Conservation (phyloP, 805 yeast species). For the Saturnispora gosingensis region DNA sequence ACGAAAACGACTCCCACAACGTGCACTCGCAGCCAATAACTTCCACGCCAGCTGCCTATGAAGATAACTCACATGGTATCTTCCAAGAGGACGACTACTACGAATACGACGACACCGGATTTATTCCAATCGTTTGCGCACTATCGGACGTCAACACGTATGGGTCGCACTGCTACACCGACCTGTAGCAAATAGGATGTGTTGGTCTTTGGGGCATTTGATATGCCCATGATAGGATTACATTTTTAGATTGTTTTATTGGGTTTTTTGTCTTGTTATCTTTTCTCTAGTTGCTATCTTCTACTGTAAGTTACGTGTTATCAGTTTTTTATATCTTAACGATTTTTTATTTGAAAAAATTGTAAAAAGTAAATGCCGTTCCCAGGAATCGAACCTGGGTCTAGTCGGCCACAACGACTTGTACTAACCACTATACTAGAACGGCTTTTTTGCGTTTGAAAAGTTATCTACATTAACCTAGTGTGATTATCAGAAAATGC, state of each 20-base stretch:
- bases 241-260: neutral
- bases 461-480: too few relatives aligned
- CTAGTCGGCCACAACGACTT: slow-evolving; percentile 9
- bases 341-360: neutral
- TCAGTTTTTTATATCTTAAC: neutral
- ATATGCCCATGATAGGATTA: neutral
- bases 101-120: slow-evolving; percentile 7
- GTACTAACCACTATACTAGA: slow-evolving; percentile 8
- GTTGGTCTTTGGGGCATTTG: neutral
- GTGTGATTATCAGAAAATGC: too few relatives aligned
- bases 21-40: neutral
- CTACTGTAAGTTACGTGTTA: neutral
- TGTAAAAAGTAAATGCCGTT: neutral
- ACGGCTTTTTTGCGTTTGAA: neutral
- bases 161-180: slow-evolving; percentile 4
- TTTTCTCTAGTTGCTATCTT: neutral
- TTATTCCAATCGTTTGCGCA: slow-evolving; percentile 7
- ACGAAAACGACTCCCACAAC: neutral
- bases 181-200: neutral
- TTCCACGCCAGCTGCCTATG: neutral
- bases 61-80: slow-evolving; percentile 1
- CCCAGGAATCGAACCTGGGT: slow-evolving; percentile 9
- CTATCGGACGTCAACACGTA: slow-evolving; percentile 6
- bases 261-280: neutral
- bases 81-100: slow-evolving; percentile 4